These are phyloP conservation scores for Magnaporthiopsis poae DNA, from an alignment of 2,329 filamentous ascomycete species.

Conservation along the genomic window DNA sequence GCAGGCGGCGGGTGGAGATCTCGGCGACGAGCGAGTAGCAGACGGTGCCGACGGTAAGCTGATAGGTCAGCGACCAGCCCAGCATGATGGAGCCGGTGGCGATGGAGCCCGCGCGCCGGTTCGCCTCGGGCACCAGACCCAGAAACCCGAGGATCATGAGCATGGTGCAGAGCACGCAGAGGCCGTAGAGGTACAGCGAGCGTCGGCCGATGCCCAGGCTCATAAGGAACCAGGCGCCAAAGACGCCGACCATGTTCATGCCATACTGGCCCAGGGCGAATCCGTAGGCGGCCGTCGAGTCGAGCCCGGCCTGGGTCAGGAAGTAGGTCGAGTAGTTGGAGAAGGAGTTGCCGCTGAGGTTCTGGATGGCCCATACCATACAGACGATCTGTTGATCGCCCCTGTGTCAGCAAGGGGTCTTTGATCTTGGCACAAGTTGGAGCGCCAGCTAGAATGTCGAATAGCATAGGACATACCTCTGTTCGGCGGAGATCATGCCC, in stretches of 20 bases:
- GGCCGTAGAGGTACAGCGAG: constrained; percentile 64
- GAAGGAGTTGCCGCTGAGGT: constrained; percentile 53
- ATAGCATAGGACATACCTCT: constrained; percentile 39
- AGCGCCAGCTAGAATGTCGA: too few species aligned
- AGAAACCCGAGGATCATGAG: constrained; percentile 77
- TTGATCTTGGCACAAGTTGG: too few species aligned
- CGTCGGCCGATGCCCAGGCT: constrained; percentile 60
- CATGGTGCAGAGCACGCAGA: constrained; percentile 64
- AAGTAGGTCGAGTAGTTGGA: constrained; percentile 59
- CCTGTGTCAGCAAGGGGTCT: background rate
- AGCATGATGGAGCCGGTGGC: constrained; percentile 82
- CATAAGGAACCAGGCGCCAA: constrained; percentile 76
- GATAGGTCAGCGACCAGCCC: constrained; percentile 71
- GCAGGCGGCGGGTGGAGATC: constrained; percentile 68
- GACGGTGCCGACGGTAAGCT: constrained; percentile 78
- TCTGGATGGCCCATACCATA: constrained; percentile 56
- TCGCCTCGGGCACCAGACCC: constrained; percentile 55
- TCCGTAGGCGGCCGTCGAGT: constrained; percentile 41
- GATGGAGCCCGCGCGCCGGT: constrained; percentile 53
- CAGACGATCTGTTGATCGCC: constrained; percentile 40
- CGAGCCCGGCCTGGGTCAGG: constrained; percentile 48
- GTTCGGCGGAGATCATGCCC: constrained; percentile 70
- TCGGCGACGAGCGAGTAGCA: constrained; percentile 84
- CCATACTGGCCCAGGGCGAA: constrained; percentile 56
- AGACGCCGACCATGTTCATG: constrained; percentile 70